Percentiles rank a stretch among this genome's conserved stretches.
phyloP scores from a whole-genome alignment of 2,329 filamentous ascomycete genomes.

The Colletotrichum echinochloae region DNA sequence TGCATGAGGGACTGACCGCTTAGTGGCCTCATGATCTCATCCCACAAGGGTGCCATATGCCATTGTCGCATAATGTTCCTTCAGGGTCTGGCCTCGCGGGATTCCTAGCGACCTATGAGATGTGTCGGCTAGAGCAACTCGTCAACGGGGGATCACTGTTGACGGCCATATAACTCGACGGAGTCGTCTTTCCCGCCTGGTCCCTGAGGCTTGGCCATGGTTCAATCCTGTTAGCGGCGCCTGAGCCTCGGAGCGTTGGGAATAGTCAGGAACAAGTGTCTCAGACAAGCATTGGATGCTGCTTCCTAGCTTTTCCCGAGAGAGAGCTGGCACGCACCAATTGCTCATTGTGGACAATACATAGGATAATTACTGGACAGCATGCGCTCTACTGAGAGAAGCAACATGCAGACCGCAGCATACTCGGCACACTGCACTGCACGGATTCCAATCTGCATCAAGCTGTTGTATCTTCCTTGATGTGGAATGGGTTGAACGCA shows the following conservation, averaged over 20 bases:
- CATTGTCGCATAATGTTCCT: slow-evolving; percentile 32
- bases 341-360: slow-evolving; percentile 16
- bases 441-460: slow-evolving; percentile 29
- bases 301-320: slow-evolving; percentile 29
- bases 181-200: slow-evolving; percentile 25
- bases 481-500: not conserved
- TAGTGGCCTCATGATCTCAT: slow-evolving; percentile 38
- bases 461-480: not conserved
- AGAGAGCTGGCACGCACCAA: slow-evolving; percentile 10
- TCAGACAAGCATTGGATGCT: slow-evolving; percentile 36
- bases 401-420: slow-evolving; percentile 20
- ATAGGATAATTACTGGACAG: slow-evolving; percentile 20
- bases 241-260: slow-evolving; percentile 34
- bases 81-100: slow-evolving; percentile 19
- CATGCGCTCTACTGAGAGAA: slow-evolving; percentile 16
- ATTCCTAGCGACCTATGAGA: slow-evolving; percentile 35
- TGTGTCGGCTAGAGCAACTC: slow-evolving; percentile 31
- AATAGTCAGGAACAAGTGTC: slow-evolving; percentile 41
- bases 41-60: slow-evolving; percentile 30
- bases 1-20: slow-evolving; percentile 28
- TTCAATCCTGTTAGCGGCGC: slow-evolving; percentile 26
- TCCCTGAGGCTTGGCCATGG: slow-evolving; percentile 35
- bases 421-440: slow-evolving; percentile 24
- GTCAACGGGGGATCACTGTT: slow-evolving; percentile 26
- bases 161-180: slow-evolving; percentile 31